Evolutionary conservation across 768 basidiomycete species (phyloP).

Genomic region (Amanita rubescens): DNA sequence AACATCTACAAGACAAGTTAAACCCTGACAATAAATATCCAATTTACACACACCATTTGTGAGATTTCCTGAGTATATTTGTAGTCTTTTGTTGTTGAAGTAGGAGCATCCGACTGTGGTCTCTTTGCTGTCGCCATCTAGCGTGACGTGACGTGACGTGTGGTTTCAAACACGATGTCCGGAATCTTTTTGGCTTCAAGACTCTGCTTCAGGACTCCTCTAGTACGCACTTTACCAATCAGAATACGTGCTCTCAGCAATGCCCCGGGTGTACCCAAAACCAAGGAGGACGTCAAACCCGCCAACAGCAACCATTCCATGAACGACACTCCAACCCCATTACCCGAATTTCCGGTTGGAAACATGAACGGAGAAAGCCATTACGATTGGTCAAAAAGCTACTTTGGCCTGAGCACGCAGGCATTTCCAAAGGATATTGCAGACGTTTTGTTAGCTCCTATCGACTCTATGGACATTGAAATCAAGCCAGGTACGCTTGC

Average conservation of each 20-base stretch:
- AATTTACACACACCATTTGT: conserved; percentile 88
- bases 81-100: conserved; percentile 47
- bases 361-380: conserved; percentile 16
- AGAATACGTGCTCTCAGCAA: background rate
- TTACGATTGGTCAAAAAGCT: conserved; percentile 88
- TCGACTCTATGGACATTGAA: conserved; percentile 78
- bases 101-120: conserved; percentile 11
- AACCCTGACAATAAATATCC: too few species aligned
- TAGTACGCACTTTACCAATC: background rate
- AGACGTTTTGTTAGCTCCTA: conserved; percentile 63
- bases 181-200: background rate
- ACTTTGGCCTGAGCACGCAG: conserved; percentile 67
- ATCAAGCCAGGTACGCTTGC: conserved; percentile 91
- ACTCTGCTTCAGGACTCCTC: background rate
- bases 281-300: background rate
- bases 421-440: conserved; percentile 75
- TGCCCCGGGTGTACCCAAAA: background rate
- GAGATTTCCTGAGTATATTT: conserved; percentile 90
- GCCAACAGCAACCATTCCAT: conserved; percentile 3
- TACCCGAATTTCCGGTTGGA: conserved; percentile 2
- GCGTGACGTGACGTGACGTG: background rate
- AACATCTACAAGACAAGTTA: conserved; percentile 71
- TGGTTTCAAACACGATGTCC: too few species aligned
- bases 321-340: background rate
- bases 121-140: conserved; percentile 8